Base-by-base conservation (phyloP, 495 filamentous ascomycete species). In the Pyronema domesticum region DNA sequence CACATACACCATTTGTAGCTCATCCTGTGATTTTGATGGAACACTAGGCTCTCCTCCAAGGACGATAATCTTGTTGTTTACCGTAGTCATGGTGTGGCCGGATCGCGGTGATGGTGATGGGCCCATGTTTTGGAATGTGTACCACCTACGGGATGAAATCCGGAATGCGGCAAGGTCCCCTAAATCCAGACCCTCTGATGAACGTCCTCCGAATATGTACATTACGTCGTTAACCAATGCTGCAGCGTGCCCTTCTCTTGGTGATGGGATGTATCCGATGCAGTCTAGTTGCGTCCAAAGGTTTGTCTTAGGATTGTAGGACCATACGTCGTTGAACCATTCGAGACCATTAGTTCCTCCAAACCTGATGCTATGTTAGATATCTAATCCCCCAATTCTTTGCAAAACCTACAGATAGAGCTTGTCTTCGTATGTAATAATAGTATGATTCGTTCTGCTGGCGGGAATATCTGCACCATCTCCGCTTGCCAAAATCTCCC, bases 261-360 rank as follows among this genome's bases (percentile, higher is more conserved):
- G 80, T 0, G 82, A 81, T 3, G 93, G 93, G 46, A 99, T 95
- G 63, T 94, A 96, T 7, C 93, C 93, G 46, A 95, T 95, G 66
- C 91, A 99, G 59, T 96, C 89, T 40, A 93, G 74, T 60, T 88
- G 80, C 3, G 78, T 71, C 93, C 93, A 99, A 48, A 70, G 66
- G 61, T 94, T 91, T 30, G 76, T 71, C 54, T 80, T 75, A 0
- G 86, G 86, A 61, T 96, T 89, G 61, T 88, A 99, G 15, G 78
- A 80, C 93, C 93, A 99, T 18, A 99, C 93, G 63, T 99, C 93
- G 64, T 95, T 99, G 69, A 95, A 99, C 93, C 93, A 96, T 55
- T 80, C 76, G 17, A 85, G 74, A 42, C 89, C 88, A 61, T 96
- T 95, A 0, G 93, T 96, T 45, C 93, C 93, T 56, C 93, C 93